Evolutionary conservation across 2,329 filamentous ascomycete species (phyloP), one percentile per base, ranked within the genome.

Genomic region (Pseudopyrenochaeta lycopersici): DNA sequence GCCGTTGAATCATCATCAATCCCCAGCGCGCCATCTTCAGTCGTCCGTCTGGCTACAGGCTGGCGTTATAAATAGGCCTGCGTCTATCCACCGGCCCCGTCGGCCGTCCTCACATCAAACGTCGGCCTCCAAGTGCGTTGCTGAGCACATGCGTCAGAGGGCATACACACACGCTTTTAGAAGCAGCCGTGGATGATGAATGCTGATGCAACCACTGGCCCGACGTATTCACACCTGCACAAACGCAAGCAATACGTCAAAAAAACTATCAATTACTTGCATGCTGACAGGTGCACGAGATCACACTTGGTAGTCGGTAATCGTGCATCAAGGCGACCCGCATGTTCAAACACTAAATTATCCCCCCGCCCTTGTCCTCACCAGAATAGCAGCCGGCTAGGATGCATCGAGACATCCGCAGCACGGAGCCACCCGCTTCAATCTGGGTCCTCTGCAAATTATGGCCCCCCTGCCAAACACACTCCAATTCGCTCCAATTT

Each of bases 261-360:
- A 11, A 14, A 30, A 17, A 30, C 3, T 23, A 30, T 42, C 21
- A 17, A 30, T 42, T 27, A 15, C 40, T 42, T 42, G 40, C n/a
- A 42, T 14, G 40, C 40, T 42, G n/a, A 42, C 40, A 18, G 39
- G 10, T 2, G 23, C 30, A 42, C 40, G 14, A 42, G 21, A 30
- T 42, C 40, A 30, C 14, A 15, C 40, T n/a, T 30, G 14, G n/a
- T 7, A 10, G n/a, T 42, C 40, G 40, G 40, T 42, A 42, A 42
- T 42, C 40, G 40, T 42, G 40, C 40, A 42, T 42, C 20, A 42
- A 21, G 27, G 36, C 11, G 36, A 39, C 36, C 36, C 7, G n/a
- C n/a, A n/a, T n/a, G n/a, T n/a, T n/a, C n/a, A n/a, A n/a, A n/a
- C n/a, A n/a, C n/a, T n/a, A n/a, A n/a, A n/a, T n/a, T n/a, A n/a